Conservation (phyloP, 2,329 filamentous ascomycete genomes). For the Canariomyces notabilis region DNA sequence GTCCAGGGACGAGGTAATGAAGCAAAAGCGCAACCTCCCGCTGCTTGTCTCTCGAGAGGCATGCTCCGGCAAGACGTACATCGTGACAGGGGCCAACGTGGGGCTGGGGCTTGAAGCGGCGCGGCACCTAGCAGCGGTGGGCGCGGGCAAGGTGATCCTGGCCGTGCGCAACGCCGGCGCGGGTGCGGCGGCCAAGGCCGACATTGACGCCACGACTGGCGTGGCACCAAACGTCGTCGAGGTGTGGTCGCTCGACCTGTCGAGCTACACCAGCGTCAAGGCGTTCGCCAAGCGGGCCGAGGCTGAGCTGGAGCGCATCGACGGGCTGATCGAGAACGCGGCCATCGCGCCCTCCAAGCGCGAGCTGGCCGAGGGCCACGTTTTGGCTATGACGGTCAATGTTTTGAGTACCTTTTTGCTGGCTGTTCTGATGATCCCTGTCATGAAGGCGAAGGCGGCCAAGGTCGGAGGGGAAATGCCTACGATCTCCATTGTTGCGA, state of each 20-base stretch:
- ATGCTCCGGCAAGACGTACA: constrained; percentile 24
- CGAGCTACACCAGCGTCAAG: constrained; percentile 35
- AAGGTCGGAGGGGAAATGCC: constrained; percentile 7
- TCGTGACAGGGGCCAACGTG: constrained; percentile 41
- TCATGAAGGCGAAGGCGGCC: constrained; percentile 25
- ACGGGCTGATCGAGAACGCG: constrained; percentile 16
- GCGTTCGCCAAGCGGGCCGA: constrained; percentile 33
- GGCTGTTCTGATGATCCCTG: constrained; percentile 28
- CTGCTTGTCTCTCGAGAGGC: constrained; percentile 2
- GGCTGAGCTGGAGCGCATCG: constrained; percentile 8
- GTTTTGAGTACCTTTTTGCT: constrained; percentile 30
- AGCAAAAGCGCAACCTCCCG: constrained; percentile 13
- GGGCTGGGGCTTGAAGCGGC: constrained; percentile 40
- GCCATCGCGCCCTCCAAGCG: neutral
- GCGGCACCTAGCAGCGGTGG: constrained; percentile 33
- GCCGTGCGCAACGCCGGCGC: constrained; percentile 34
- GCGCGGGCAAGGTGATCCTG: constrained; percentile 35
- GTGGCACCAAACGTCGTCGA: constrained; percentile 14
- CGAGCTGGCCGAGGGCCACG: constrained; percentile 12
- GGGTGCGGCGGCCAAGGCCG: constrained; percentile 29
- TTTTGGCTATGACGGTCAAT: constrained; percentile 27
- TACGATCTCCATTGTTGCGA: constrained; percentile 22
- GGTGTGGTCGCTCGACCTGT: constrained; percentile 40
- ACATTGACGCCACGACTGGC: constrained; percentile 26
- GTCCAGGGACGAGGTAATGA: too few relatives aligned